Evolutionary conservation across 805 yeast genomes (phyloP), one percentile per base, ranked within the genome.

Genomic region (Priceomyces medius): DNA sequence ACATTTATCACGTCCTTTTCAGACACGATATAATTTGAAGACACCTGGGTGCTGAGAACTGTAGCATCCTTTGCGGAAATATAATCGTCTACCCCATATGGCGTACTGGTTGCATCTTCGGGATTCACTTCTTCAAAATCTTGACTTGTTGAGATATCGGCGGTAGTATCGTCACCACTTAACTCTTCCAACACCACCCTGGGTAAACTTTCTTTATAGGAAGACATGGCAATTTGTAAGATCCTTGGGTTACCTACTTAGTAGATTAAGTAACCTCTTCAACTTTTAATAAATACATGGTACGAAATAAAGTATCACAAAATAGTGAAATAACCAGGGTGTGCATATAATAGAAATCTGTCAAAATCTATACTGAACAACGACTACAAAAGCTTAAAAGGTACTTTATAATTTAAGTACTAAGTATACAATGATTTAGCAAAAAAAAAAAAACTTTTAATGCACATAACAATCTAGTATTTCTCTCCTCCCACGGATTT

Each of bases 401-500:
- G n/a, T n/a, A n/a, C n/a, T n/a, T n/a, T n/a, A n/a, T n/a, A n/a
- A n/a, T n/a, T n/a, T n/a, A n/a, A n/a, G n/a, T n/a, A n/a, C n/a
- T n/a, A n/a, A n/a, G n/a, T n/a, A n/a, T n/a, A n/a, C n/a, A n/a
- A n/a, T n/a, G n/a, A n/a, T n/a, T n/a, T n/a, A n/a, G n/a, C n/a
- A n/a, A n/a, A n/a, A n/a, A n/a, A n/a, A n/a, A n/a, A n/a, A n/a
- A n/a, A n/a, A n/a, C n/a, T n/a, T n/a, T n/a, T n/a, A n/a, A n/a
- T n/a, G 14, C n/a, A 14, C 29, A 12, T n/a, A 26, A 8, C 7
- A 5, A 10, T 26, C n/a, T n/a, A 26, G 12, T 31, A 18, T n/a
- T 19, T 20, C 24, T 35, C 31, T 19, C 50, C 50, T 45, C 91
- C 91, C 46, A 85, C 83, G 47, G 88, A 80, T 56, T 76, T 65